Evolutionary conservation across 169 alveolate genomes (phyloP).

Genomic region (Plasmodium sp.): DNA sequence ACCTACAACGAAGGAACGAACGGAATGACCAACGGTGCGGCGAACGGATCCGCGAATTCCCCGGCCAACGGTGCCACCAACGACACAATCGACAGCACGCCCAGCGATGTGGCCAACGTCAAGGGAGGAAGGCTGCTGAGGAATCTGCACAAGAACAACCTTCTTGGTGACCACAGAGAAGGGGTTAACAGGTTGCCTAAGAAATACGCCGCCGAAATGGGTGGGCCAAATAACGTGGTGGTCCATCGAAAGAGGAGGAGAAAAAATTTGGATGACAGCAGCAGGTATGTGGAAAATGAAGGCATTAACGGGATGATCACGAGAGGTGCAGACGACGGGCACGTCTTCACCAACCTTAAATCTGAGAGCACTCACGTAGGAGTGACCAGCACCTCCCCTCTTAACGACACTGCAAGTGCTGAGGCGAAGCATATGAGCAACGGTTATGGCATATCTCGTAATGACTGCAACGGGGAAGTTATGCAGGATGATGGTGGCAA

Average conservation of each 20-base stretch:
- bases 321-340: neutral
- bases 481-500: neutral
- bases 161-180: conserved; percentile 1
- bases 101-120: neutral
- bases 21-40: too few relatives aligned
- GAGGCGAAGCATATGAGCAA: neutral
- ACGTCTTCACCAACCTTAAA: neutral
- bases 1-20: too few relatives aligned
- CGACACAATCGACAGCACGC: neutral
- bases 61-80: neutral
- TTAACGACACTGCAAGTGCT: neutral
- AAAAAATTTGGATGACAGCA: conserved; percentile 8
- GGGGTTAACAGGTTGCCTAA: neutral
- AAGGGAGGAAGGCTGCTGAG: conserved; percentile 42
- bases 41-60: too few relatives aligned
- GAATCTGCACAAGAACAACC: conserved; percentile 11
- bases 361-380: neutral
- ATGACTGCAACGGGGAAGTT: neutral
- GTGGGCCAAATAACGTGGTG: neutral
- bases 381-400: neutral
- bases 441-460: neutral
- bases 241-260: conserved; percentile 6
- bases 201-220: neutral
- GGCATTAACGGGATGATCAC: neutral
- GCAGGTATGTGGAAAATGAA: conserved; percentile 11